Conservation (phyloP, 768 basidiomycete species). For the Botryobasidium botryosum region DNA sequence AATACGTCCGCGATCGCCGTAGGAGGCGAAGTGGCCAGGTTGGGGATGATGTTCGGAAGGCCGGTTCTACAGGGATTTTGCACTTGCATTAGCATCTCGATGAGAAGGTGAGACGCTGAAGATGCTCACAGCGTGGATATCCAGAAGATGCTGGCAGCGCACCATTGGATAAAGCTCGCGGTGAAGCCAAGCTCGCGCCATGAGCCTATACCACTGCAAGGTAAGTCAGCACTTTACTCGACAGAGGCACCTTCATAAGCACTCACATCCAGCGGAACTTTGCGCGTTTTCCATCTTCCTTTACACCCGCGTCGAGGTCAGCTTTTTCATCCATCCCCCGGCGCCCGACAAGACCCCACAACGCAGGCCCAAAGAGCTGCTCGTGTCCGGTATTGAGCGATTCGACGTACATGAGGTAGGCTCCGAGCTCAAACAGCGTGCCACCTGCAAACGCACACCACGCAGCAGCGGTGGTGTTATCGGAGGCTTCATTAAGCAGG, state of each 20-base stretch:
- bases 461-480: slow-evolving; percentile 20
- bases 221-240: slow-evolving; percentile 12
- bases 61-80: slow-evolving; percentile 19
- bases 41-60: slow-evolving; percentile 26
- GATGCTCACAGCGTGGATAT: slow-evolving; percentile 25
- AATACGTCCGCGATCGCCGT: slow-evolving; percentile 29
- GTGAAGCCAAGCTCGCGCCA: slow-evolving; percentile 32
- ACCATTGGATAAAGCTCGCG: slow-evolving; percentile 34
- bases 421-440: slow-evolving; percentile 41
- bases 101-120: slow-evolving; percentile 21
- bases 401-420: slow-evolving; percentile 36
- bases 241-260: slow-evolving; percentile 16
- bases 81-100: slow-evolving; percentile 9
- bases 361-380: not conserved
- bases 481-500: slow-evolving; percentile 20
- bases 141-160: slow-evolving; percentile 47
- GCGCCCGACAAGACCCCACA: not conserved
- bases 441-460: slow-evolving; percentile 41
- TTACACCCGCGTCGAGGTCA: no score
- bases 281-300: not conserved
- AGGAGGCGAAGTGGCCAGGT: slow-evolving; percentile 15
- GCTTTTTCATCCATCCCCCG: no score
- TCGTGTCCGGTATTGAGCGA: slow-evolving; percentile 32
- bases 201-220: slow-evolving; percentile 21
- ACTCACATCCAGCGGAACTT: not conserved